Conservation (phyloP, 805 yeast species). For the Kluyveromyces lactis region DNA sequence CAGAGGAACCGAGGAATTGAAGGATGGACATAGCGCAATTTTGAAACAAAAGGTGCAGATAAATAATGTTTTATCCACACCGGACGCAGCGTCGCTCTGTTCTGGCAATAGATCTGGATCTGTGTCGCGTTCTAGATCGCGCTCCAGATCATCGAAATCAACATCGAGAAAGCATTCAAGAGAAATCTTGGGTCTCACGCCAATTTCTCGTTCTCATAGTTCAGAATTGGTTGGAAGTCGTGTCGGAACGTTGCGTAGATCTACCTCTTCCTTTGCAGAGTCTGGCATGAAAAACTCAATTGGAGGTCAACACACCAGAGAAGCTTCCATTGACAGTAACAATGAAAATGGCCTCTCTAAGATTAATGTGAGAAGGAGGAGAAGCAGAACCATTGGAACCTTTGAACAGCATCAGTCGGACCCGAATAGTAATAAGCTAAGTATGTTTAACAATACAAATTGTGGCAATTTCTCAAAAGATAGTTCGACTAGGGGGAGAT, state of each 20-base stretch:
- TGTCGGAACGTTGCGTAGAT: neutral
- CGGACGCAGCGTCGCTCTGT: conserved; percentile 5
- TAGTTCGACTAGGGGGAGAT: neutral
- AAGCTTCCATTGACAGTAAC: neutral
- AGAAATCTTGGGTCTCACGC: neutral
- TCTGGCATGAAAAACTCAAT: neutral
- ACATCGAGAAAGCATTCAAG: neutral
- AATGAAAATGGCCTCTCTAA: neutral
- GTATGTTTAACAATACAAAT: neutral
- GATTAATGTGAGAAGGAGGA: conserved; percentile 8
- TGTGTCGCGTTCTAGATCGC: neutral
- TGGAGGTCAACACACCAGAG: neutral
- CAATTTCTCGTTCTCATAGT: conserved; percentile 1
- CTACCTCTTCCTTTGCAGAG: neutral
- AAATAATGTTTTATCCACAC: conserved; percentile 2
- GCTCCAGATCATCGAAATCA: neutral
- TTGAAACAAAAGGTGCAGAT: conserved; percentile 6
- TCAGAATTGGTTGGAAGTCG: neutral
- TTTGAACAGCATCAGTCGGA: conserved; percentile 12
- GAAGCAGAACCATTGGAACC: conserved; percentile 27
- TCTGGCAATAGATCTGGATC: neutral
- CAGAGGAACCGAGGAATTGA: conserved; percentile 3
- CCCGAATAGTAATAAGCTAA: conserved; percentile 1
- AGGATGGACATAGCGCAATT: neutral
- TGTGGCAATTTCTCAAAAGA: too few species aligned